Percentiles rank a stretch among this genome's conserved stretches.
phyloP scores from a whole-genome alignment of 108 stramenopile species.

The Conticribra weissflogii region DNA sequence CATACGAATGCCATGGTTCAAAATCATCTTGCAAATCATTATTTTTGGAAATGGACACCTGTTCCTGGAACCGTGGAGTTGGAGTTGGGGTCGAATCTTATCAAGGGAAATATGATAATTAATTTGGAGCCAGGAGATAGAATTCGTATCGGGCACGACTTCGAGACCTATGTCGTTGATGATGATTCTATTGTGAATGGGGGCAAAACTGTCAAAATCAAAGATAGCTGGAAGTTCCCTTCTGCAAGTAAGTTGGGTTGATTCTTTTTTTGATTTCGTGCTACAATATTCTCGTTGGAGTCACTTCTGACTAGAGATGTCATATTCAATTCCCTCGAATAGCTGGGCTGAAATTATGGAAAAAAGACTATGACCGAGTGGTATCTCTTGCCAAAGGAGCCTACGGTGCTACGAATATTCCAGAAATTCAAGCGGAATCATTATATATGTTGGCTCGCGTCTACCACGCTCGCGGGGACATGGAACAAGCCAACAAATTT shows the following conservation, averaged over 20 bases:
- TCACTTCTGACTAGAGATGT: background rate
- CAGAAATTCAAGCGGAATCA: slow-evolving; percentile 90
- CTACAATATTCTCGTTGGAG: background rate
- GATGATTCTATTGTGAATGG: slow-evolving; percentile 49
- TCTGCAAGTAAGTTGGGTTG: slow-evolving; percentile 62
- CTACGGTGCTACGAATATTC: slow-evolving; percentile 75
- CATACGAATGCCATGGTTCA: slow-evolving; percentile 91
- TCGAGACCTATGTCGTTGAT: slow-evolving; percentile 69
- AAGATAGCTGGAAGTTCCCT: slow-evolving; percentile 72
- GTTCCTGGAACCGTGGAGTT: slow-evolving; percentile 66
- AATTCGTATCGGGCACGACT: slow-evolving; percentile 88
- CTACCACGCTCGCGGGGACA: slow-evolving; percentile 79
- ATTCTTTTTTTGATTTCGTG: background rate
- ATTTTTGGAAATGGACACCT: slow-evolving; percentile 92
- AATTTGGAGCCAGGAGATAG: slow-evolving; percentile 79
- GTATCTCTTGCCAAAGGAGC: slow-evolving; percentile 87
- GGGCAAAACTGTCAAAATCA: slow-evolving; percentile 61
- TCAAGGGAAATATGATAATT: slow-evolving; percentile 54
- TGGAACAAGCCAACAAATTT: slow-evolving; percentile 75
- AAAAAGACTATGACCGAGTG: slow-evolving; percentile 92
- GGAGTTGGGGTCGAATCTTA: slow-evolving; percentile 53
- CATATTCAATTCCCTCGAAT: background rate
- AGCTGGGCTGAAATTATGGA: slow-evolving; percentile 81
- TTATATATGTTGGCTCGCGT: slow-evolving; percentile 89
- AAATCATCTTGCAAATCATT: slow-evolving; percentile 96